Conservation (phyloP, 208 protist genomes). For the Trichomonas vaginalis region DNA sequence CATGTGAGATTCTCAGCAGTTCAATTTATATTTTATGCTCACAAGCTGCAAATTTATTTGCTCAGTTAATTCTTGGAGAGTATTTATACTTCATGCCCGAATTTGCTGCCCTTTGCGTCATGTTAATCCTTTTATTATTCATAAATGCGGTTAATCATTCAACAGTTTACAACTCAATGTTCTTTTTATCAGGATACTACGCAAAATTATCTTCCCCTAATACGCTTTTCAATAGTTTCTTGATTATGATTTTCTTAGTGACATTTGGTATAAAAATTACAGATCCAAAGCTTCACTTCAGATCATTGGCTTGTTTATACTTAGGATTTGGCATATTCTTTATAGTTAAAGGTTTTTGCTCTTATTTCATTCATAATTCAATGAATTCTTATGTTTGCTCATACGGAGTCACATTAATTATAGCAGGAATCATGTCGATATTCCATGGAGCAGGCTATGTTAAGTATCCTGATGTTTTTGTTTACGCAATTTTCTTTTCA, state of each 20-base stretch:
- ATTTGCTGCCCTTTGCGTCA: not conserved
- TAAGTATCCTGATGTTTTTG: too few species aligned
- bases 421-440: not conserved
- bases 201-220: not conserved
- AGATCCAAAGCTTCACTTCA: not conserved
- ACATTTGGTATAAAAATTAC: not conserved
- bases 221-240: not conserved
- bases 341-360: not conserved
- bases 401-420: not conserved
- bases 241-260: not conserved
- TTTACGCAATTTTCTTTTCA: not conserved
- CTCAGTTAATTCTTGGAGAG: not conserved
- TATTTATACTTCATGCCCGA: not conserved
- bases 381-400: not conserved
- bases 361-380: not conserved
- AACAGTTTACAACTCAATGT: not conserved
- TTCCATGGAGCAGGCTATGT: too few species aligned
- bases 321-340: not conserved
- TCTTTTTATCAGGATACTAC: not conserved
- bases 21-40: not conserved
- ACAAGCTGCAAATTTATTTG: not conserved
- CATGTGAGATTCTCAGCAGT: not conserved
- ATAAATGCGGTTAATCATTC: not conserved
- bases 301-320: not conserved
- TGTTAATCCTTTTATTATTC: not conserved